These are phyloP conservation scores for Aspergillus hancockii DNA, from an alignment of 495 filamentous ascomycete species.

Conservation along the genomic window DNA sequence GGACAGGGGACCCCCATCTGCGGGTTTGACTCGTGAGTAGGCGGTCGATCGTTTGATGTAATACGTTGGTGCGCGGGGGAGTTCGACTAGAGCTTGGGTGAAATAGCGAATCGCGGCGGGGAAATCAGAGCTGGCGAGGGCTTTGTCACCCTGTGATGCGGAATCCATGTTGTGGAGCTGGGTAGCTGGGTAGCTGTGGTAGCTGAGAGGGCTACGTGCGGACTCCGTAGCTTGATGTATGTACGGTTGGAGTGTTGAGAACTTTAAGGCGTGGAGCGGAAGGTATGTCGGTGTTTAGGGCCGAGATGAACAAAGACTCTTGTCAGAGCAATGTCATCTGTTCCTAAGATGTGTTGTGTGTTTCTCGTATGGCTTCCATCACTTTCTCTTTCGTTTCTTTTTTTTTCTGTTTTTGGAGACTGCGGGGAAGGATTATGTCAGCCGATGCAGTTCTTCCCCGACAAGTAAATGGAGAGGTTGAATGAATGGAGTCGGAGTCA, in stretches of 20 bases:
- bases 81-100: conserved; percentile 68
- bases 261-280: background rate
- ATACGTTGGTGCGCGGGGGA: conserved; percentile 74
- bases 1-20: conserved; percentile 47
- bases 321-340: background rate
- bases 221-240: background rate
- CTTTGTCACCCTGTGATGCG: conserved; percentile 62
- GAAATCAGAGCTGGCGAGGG: conserved; percentile 64
- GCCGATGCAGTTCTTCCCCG: background rate
- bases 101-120: conserved; percentile 67
- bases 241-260: background rate
- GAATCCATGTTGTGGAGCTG: conserved; percentile 52
- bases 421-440: conserved; percentile 9
- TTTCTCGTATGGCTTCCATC: conserved; percentile 4
- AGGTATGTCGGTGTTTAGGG: background rate
- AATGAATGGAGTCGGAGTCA: background rate
- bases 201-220: background rate
- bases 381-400: conserved; percentile 3
- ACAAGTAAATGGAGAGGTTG: no score
- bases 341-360: background rate
- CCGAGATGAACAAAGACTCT: background rate
- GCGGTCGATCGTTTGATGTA: conserved; percentile 87
- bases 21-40: conserved; percentile 63
- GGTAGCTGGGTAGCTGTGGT: no score
- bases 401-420: background rate